Evolutionary conservation across 1,139 yeast species (phyloP).

Genomic region (Martiniozyma asiatica): DNA sequence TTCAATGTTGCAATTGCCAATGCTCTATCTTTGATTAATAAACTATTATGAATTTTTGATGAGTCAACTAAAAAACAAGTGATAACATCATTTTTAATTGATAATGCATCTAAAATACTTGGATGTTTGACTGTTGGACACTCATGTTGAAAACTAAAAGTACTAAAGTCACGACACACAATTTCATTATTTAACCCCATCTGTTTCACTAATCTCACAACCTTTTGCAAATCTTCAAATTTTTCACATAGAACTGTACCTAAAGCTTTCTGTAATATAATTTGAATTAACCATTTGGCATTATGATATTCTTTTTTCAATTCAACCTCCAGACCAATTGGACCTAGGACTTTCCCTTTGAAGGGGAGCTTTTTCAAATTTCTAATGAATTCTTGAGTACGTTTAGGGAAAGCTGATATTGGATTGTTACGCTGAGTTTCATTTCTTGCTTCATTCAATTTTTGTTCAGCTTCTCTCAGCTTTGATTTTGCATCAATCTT

Average conservation of each 20-base stretch:
- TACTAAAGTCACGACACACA: slow-evolving; percentile 43
- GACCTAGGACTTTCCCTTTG: slow-evolving; percentile 39
- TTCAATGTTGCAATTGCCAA: slow-evolving; percentile 40
- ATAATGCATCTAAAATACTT: slow-evolving; percentile 50
- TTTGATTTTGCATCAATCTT: slow-evolving; percentile 2
- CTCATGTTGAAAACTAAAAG: slow-evolving; percentile 34
- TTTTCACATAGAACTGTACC: slow-evolving; percentile 59
- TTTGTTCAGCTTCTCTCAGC: background rate
- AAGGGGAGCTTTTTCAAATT: slow-evolving; percentile 12
- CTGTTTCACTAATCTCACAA: slow-evolving; percentile 33
- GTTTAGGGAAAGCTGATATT: background rate
- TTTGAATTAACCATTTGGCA: slow-evolving; percentile 57
- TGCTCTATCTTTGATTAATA: slow-evolving; percentile 38
- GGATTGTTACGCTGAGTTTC: slow-evolving; percentile 2
- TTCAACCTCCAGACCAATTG: slow-evolving; percentile 54
- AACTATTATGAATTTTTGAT: slow-evolving; percentile 44
- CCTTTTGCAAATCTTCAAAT: slow-evolving; percentile 43
- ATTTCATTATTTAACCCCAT: slow-evolving; percentile 28
- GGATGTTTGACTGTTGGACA: slow-evolving; percentile 26
- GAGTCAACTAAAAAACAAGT: slow-evolving; percentile 57
- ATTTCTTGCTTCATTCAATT: slow-evolving; percentile 1
- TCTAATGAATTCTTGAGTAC: slow-evolving; percentile 1
- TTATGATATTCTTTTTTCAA: slow-evolving; percentile 42
- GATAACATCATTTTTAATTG: slow-evolving; percentile 41
- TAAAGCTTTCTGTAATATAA: slow-evolving; percentile 34